Percentiles rank a stretch among this genome's conserved stretches.
phyloP scores from a whole-genome alignment of 306 rosid species.

The Neltuma alba region DNA sequence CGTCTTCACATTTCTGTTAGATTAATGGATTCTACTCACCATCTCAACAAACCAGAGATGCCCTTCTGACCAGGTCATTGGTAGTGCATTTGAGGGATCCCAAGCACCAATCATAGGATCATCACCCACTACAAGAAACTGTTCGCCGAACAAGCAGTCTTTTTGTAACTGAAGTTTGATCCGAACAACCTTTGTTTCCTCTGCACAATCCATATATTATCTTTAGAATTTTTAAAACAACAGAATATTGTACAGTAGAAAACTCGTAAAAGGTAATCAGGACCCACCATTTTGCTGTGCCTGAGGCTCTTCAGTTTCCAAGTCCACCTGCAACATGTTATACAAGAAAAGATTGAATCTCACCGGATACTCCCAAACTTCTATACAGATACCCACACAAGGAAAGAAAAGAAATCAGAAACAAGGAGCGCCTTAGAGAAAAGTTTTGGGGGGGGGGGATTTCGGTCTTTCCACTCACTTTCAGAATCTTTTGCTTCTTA shows the following conservation, averaged over 20 bases:
- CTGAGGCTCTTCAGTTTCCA: slow-evolving; percentile 44
- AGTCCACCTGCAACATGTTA: slow-evolving; percentile 52
- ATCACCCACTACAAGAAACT: slow-evolving; percentile 80
- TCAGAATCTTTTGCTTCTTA: not conserved
- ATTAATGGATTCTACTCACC: slow-evolving; percentile 52
- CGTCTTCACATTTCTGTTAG: not conserved
- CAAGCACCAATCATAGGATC: slow-evolving; percentile 74
- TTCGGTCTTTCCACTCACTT: not conserved
- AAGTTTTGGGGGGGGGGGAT: not conserved
- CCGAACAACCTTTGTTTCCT: slow-evolving; percentile 50
- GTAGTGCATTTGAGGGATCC: slow-evolving; percentile 75
- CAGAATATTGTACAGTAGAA: slow-evolving; percentile 12
- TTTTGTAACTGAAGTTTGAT: slow-evolving; percentile 72
- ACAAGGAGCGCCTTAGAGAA: not conserved
- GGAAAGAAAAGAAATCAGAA: not conserved
- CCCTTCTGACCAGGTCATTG: slow-evolving; percentile 86
- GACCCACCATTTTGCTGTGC: slow-evolving; percentile 49
- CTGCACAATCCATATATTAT: slow-evolving; percentile 47
- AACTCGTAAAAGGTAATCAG: not conserved
- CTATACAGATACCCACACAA: not conserved
- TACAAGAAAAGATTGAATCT: slow-evolving; percentile 22
- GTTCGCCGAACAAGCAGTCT: slow-evolving; percentile 72
- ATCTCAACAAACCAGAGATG: slow-evolving; percentile 72
- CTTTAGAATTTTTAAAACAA: slow-evolving; percentile 11
- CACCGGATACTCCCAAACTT: slow-evolving; percentile 23